These are phyloP conservation scores for Aspergillus sparsus DNA, from an alignment of 495 filamentous ascomycete species.

Conservation along the genomic window DNA sequence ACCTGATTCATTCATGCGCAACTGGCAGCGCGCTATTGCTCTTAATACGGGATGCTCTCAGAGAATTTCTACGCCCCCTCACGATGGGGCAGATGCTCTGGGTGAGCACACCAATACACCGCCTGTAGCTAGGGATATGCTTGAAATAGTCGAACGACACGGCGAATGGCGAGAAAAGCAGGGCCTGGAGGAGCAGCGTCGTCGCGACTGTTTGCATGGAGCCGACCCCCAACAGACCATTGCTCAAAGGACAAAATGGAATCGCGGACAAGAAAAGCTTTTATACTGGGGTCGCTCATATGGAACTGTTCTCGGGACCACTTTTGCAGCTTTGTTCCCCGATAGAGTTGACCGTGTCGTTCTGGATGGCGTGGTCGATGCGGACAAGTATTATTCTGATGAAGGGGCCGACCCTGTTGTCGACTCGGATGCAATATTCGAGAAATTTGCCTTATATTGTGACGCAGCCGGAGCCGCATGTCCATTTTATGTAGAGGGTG, in stretches of 20 bases:
- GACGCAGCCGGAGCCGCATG: slow-evolving; percentile 45
- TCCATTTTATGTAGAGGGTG: slow-evolving; percentile 43
- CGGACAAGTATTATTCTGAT: slow-evolving; percentile 44
- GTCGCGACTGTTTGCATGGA: slow-evolving; percentile 34
- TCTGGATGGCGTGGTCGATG: slow-evolving; percentile 58
- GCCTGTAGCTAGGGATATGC: slow-evolving; percentile 51
- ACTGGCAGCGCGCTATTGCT: slow-evolving; percentile 50
- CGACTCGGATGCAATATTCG: slow-evolving; percentile 53
- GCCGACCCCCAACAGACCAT: slow-evolving; percentile 31
- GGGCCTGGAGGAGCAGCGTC: slow-evolving; percentile 30
- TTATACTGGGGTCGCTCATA: slow-evolving; percentile 71
- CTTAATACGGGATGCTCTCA: slow-evolving; percentile 41
- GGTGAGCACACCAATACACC: slow-evolving; percentile 51
- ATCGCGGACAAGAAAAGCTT: slow-evolving; percentile 47
- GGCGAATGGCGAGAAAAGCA: slow-evolving; percentile 45
- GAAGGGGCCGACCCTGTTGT: slow-evolving; percentile 44
- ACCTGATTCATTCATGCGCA: slow-evolving; percentile 39
- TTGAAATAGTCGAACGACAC: slow-evolving; percentile 54
- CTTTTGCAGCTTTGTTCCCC: slow-evolving; percentile 56
- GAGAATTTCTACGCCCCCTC: slow-evolving; percentile 27
- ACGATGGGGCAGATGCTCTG: slow-evolving; percentile 36
- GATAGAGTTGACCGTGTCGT: slow-evolving; percentile 50
- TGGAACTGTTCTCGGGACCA: slow-evolving; percentile 64
- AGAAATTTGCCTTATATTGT: slow-evolving; percentile 51
- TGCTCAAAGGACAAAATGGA: slow-evolving; percentile 33